Evolutionary conservation across 2,329 filamentous ascomycete species (phyloP).

Genomic region (Drechslerella coelobrocha): DNA sequence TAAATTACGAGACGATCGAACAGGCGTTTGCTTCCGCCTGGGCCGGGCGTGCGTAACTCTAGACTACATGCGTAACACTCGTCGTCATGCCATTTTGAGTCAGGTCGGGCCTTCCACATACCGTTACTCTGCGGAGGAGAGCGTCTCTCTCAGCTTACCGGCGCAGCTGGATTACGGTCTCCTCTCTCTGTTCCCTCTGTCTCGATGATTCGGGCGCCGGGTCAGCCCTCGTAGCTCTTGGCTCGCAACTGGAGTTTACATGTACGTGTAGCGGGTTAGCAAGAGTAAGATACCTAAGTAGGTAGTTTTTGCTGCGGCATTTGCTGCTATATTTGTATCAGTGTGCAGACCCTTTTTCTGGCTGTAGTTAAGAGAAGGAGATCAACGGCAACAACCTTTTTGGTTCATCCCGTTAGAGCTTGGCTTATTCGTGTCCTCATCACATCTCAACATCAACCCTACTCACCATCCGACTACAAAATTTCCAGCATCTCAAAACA

Average conservation of each 20-base stretch:
- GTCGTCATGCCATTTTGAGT: constrained; percentile 47
- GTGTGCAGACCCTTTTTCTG: background rate
- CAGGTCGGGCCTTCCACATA: constrained; percentile 12
- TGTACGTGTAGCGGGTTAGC: background rate
- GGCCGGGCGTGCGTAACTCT: constrained; percentile 9
- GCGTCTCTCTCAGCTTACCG: no score
- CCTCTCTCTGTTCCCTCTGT: background rate
- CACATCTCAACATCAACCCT: constrained; percentile 34
- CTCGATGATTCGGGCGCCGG: constrained; percentile 48
- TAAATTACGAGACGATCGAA: constrained; percentile 14
- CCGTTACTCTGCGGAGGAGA: background rate
- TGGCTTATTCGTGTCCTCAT: constrained; percentile 51
- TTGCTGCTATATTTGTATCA: constrained; percentile 45
- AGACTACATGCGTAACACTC: constrained; percentile 42
- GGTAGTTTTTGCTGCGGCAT: constrained; percentile 9
- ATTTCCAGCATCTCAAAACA: constrained; percentile 1
- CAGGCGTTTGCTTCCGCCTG: background rate
- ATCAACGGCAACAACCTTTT: constrained; percentile 6
- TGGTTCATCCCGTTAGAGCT: constrained; percentile 16
- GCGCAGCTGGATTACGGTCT: constrained; percentile 1
- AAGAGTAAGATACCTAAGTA: background rate
- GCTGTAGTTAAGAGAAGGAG: background rate
- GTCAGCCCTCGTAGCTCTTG: no score
- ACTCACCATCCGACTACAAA: constrained; percentile 9
- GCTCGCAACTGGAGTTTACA: no score